phyloP scores from a whole-genome alignment of 805 yeast species.

The Yarrowia osloensis region DNA sequence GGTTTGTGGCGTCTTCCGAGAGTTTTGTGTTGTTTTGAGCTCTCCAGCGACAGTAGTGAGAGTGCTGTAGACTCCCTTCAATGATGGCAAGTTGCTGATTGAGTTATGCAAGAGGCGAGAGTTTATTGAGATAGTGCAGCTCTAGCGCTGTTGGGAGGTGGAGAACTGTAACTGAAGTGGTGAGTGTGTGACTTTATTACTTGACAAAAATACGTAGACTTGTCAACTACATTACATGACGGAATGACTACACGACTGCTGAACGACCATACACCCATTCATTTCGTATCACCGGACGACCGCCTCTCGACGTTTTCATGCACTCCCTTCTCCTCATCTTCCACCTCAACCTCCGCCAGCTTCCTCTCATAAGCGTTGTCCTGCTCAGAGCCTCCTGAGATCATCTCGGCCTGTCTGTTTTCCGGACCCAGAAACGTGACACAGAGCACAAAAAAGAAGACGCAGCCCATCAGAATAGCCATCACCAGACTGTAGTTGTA shows the following conservation, averaged over 20 bases:
- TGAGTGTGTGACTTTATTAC: neutral
- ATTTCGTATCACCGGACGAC: too few relatives aligned
- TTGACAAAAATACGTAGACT: too few relatives aligned
- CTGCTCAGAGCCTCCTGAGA: neutral
- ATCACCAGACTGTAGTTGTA: conserved; percentile 6
- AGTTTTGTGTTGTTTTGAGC: too few relatives aligned
- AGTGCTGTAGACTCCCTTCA: neutral
- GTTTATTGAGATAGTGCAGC: too few relatives aligned
- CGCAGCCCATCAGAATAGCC: conserved; percentile 14
- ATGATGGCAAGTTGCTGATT: neutral
- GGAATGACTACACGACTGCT: too few relatives aligned
- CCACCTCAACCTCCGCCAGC: neutral
- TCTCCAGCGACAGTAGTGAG: too few relatives aligned
- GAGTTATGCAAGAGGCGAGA: neutral
- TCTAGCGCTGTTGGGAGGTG: neutral
- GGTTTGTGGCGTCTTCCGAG: too few relatives aligned
- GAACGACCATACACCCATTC: too few relatives aligned
- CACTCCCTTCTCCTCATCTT: neutral
- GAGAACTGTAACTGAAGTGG: neutral
- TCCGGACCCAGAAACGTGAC: conserved; percentile 4
- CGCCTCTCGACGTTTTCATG: neutral
- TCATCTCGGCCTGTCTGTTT: conserved; percentile 5
- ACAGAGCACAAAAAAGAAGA: neutral
- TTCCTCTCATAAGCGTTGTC: neutral
- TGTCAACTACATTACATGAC: too few relatives aligned